These are phyloP conservation scores for Patellifolia procumbens DNA, from an alignment of 179 eudicot species.

Conservation along the genomic window DNA sequence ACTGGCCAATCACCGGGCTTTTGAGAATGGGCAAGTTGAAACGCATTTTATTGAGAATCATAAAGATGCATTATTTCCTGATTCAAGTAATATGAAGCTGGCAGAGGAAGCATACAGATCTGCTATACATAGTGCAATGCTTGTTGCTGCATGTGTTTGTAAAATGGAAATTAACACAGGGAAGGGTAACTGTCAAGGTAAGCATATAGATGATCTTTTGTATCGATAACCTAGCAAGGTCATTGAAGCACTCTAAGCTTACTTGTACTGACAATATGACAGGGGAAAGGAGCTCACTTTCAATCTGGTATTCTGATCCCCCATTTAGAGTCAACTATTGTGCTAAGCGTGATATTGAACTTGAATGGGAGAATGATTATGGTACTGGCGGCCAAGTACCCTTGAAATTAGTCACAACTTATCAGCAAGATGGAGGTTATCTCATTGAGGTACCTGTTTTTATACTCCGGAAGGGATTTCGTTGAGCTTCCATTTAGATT, in stretches of 20 bases:
- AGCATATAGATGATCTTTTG: constrained; percentile 23
- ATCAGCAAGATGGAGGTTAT: constrained; percentile 73
- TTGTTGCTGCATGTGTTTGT: constrained; percentile 84
- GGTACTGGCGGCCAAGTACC: constrained; percentile 38
- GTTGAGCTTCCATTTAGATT: constrained; percentile 11
- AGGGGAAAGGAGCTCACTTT: constrained; percentile 53
- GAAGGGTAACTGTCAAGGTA: constrained; percentile 58
- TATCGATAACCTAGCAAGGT: constrained; percentile 7
- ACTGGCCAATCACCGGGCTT: constrained; percentile 83
- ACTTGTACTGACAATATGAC: constrained; percentile 19
- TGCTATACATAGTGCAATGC: constrained; percentile 60
- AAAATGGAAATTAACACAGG: constrained; percentile 52
- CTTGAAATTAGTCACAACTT: constrained; percentile 49
- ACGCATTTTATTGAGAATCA: constrained; percentile 93
- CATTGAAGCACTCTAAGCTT: constrained; percentile 8
- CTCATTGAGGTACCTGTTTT: constrained; percentile 58
- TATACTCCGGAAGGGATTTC: constrained; percentile 6
- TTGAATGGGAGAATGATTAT: constrained; percentile 81
- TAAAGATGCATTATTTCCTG: constrained; percentile 66
- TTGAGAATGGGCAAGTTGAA: constrained; percentile 83
- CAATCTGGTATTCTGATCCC: constrained; percentile 79
- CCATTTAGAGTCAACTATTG: constrained; percentile 78
- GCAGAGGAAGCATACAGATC: constrained; percentile 48
- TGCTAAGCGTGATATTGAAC: constrained; percentile 61
- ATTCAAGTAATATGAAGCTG: constrained; percentile 43